Conservation (phyloP, 805 yeast species). For the Ogataea pini region DNA sequence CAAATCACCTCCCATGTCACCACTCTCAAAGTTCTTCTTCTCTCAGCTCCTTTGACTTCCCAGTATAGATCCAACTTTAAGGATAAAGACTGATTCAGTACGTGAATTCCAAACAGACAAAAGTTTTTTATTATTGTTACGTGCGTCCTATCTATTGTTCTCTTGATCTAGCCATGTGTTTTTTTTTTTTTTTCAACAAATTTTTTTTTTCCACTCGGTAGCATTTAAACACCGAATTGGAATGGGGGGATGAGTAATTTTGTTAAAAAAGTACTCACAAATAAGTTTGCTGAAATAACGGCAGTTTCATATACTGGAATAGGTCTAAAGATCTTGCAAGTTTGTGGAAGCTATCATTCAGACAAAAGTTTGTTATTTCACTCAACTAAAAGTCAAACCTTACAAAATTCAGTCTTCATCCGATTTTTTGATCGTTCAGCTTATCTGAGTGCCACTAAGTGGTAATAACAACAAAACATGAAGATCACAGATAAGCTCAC, state of each 20-base stretch:
- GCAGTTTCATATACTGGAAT: neutral
- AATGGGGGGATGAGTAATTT: neutral
- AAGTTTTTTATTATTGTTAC: neutral
- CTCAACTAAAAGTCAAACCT: too few relatives aligned
- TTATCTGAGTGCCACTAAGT: neutral
- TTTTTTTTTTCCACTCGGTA: neutral
- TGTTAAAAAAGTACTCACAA: neutral
- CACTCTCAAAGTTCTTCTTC: too few relatives aligned
- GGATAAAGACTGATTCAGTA: too few relatives aligned
- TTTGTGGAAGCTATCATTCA: neutral
- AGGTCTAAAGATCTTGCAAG: neutral
- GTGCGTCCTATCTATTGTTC: constrained; percentile 4
- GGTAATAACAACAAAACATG: constrained; percentile 30
- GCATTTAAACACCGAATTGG: constrained; percentile 1
- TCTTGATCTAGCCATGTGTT: neutral
- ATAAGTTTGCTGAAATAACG: neutral
- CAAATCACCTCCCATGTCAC: too few relatives aligned
- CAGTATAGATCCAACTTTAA: too few relatives aligned
- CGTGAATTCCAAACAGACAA: neutral
- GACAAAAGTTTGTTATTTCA: neutral
- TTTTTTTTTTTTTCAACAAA: constrained; percentile 6
- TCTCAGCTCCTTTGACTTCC: too few relatives aligned
- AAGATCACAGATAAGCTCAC: constrained; percentile 48
- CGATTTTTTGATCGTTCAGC: neutral
- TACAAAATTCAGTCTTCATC: neutral